Evolutionary conservation across 805 yeast species (phyloP).

Genomic region (Vanderwaltozyma tropicalis): DNA sequence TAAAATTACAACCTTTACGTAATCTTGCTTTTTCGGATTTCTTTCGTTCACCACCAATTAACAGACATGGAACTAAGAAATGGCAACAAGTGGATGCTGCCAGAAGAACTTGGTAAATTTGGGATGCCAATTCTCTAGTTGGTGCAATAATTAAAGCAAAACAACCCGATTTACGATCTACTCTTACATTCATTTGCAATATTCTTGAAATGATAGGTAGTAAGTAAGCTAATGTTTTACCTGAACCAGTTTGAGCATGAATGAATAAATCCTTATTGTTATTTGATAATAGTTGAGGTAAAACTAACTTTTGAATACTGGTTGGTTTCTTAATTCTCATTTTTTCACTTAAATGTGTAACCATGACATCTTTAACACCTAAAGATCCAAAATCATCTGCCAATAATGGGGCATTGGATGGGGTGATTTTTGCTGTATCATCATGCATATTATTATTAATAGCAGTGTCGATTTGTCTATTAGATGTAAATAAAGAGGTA

Average conservation of each 20-base stretch:
- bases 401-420: constrained; percentile 79
- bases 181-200: constrained; percentile 40
- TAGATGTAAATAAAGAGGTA: constrained; percentile 74
- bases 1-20: constrained; percentile 87
- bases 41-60: constrained; percentile 97
- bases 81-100: constrained; percentile 66
- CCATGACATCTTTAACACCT: constrained; percentile 49
- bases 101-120: constrained; percentile 74
- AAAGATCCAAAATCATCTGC: constrained; percentile 60
- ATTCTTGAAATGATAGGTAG: constrained; percentile 73
- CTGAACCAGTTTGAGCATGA: constrained; percentile 97
- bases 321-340: constrained; percentile 64
- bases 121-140: constrained; percentile 89
- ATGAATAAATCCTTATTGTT: constrained; percentile 62
- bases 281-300: constrained; percentile 46
- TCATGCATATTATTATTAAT: constrained; percentile 31
- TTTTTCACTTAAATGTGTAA: constrained; percentile 44
- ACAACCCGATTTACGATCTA: constrained; percentile 62
- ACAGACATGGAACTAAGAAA: constrained; percentile 87
- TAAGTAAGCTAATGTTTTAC: constrained; percentile 83
- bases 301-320: constrained; percentile 69
- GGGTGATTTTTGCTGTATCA: constrained; percentile 28
- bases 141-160: constrained; percentile 88
- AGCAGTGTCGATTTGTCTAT: constrained; percentile 39
- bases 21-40: constrained; percentile 92